These are phyloP conservation scores for Penicillium odoratum DNA, from an alignment of 495 filamentous ascomycete species.

Conservation along the genomic window DNA sequence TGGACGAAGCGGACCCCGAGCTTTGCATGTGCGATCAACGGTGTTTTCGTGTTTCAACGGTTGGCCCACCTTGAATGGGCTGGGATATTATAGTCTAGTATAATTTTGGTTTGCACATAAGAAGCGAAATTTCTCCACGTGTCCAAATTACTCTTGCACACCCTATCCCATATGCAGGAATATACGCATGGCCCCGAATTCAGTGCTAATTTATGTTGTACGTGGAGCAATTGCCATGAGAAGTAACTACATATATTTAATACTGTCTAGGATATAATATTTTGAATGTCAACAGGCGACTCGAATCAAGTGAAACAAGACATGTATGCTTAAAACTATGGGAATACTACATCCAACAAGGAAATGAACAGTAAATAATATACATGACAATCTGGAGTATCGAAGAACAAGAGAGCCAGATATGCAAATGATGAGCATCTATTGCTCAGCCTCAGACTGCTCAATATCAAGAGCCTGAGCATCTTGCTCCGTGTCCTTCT, in stretches of 20 bases:
- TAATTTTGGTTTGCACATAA: too few species aligned
- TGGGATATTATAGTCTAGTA: too few species aligned
- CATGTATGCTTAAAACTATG: slow-evolving; percentile 9
- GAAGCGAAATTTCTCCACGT: too few species aligned
- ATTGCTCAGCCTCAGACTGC: slow-evolving; percentile 4
- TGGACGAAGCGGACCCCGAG: slow-evolving; percentile 21
- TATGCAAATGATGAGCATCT: slow-evolving; percentile 4
- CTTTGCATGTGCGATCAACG: slow-evolving; percentile 18
- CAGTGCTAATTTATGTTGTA: too few species aligned
- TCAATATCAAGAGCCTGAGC: slow-evolving; percentile 6
- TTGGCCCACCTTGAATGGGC: slow-evolving; percentile 6
- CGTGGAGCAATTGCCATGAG: background rate
- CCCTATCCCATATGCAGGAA: too few species aligned
- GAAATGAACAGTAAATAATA: slow-evolving; percentile 29
- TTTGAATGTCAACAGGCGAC: too few species aligned
- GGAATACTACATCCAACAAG: slow-evolving; percentile 30
- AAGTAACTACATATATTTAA: background rate
- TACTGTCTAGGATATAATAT: too few species aligned
- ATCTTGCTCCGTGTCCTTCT: slow-evolving; percentile 15
- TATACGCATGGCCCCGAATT: too few species aligned
- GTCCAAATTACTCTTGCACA: too few species aligned
- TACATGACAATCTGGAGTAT: slow-evolving; percentile 30
- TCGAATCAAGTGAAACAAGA: background rate
- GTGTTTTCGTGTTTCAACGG: slow-evolving; percentile 14
- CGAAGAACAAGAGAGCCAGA: slow-evolving; percentile 9